phyloP scores from a whole-genome alignment of 164 flowering plant species.

The Sextonia rubra region DNA sequence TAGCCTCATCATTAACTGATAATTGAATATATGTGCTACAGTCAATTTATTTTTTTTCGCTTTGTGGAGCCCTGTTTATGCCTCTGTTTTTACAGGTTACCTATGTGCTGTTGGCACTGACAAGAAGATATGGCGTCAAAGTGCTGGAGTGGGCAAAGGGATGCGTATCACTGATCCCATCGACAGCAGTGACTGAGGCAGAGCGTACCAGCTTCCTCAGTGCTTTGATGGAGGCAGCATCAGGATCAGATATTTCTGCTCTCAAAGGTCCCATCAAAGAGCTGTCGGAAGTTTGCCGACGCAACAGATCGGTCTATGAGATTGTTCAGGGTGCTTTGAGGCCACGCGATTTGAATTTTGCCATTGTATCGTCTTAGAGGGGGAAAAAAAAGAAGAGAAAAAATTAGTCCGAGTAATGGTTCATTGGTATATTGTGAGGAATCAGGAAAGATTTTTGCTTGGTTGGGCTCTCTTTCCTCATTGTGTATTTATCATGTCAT shows the following conservation, averaged over 20 bases:
- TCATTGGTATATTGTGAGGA: background rate
- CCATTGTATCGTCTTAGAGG: slow-evolving; percentile 30
- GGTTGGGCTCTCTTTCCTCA: background rate
- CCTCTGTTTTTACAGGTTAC: slow-evolving; percentile 45
- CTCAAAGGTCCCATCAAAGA: slow-evolving; percentile 64
- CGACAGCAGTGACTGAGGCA: slow-evolving; percentile 66
- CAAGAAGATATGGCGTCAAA: slow-evolving; percentile 55
- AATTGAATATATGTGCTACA: background rate
- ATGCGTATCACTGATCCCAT: slow-evolving; percentile 60
- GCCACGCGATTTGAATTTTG: slow-evolving; percentile 69
- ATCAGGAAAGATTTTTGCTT: background rate
- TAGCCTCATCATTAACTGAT: background rate
- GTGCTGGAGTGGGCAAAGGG: slow-evolving; percentile 85
- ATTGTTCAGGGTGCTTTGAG: slow-evolving; percentile 89
- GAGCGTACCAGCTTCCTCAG: slow-evolving; percentile 72
- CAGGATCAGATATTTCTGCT: slow-evolving; percentile 49
- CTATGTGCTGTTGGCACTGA: slow-evolving; percentile 57
- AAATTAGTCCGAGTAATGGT: background rate
- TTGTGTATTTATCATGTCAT: slow-evolving; percentile 3
- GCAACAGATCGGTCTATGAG: slow-evolving; percentile 89
- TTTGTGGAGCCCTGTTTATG: background rate
- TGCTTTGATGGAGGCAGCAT: slow-evolving; percentile 70
- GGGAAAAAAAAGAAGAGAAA: too few species aligned
- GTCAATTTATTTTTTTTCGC: background rate
- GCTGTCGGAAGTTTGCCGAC: slow-evolving; percentile 85